phyloP scores from a whole-genome alignment of 768 basidiomycete species.

The Hydnomerulius pinastri region DNA sequence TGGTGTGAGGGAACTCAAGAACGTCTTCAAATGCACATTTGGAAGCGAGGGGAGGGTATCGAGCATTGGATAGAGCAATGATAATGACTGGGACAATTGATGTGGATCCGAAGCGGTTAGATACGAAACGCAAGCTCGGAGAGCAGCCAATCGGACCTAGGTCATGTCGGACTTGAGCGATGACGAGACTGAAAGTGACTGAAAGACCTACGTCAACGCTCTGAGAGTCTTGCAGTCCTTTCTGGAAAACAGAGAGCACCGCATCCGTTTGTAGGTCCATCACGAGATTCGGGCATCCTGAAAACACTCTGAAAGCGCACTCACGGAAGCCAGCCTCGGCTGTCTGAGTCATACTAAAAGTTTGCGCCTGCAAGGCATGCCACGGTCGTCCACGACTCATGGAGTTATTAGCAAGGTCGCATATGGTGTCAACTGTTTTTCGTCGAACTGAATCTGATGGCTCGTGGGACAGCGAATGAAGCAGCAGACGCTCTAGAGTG shows the following conservation, averaged over 20 bases:
- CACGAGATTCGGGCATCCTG: conserved; percentile 73
- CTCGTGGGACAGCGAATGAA: conserved; percentile 70
- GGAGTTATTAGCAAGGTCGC: conserved; percentile 72
- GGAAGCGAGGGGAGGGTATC: conserved; percentile 68
- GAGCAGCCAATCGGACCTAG: conserved; percentile 73
- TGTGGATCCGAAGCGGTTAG: conserved; percentile 59
- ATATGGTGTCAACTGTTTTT: conserved; percentile 74
- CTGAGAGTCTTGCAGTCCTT: conserved; percentile 66
- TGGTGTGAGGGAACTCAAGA: conserved; percentile 69
- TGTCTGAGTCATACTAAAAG: conserved; percentile 59
- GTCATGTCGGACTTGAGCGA: conserved; percentile 1
- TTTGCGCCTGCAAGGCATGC: conserved; percentile 76
- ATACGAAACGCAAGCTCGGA: conserved; percentile 70
- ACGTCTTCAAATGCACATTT: conserved; percentile 56
- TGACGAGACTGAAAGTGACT: background rate
- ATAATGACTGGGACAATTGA: conserved; percentile 61
- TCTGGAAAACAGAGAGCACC: conserved; percentile 64
- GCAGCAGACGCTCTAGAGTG: conserved; percentile 70
- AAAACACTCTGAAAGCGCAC: conserved; percentile 70
- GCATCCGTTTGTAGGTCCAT: conserved; percentile 75
- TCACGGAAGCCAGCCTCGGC: conserved; percentile 45
- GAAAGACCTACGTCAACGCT: conserved; percentile 58
- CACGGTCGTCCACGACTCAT: conserved; percentile 78
- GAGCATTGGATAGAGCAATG: conserved; percentile 71
- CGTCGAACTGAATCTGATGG: conserved; percentile 56